A percentile compares a stretch with the other conserved stretches of the same genome.
phyloP scores from a whole-genome alignment of 495 filamentous ascomycete species.

The Aspergillus mulundensis region DNA sequence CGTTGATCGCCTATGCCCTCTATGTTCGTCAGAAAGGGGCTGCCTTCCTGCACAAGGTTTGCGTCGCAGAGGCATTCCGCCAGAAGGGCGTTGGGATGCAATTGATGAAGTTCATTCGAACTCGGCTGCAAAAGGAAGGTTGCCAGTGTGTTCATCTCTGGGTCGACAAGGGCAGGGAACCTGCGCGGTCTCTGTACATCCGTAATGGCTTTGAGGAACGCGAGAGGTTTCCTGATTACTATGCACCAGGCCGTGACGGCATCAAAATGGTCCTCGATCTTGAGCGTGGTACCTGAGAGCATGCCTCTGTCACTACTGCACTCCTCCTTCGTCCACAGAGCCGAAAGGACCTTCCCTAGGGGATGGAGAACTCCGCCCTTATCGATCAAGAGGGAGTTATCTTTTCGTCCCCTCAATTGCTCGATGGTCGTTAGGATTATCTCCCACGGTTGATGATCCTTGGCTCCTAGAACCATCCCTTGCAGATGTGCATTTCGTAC shows the following conservation, averaged over 20 bases:
- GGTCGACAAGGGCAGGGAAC: conserved; percentile 53
- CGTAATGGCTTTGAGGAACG: conserved; percentile 49
- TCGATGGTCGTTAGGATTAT: neutral
- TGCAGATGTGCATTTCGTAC: conserved; percentile 34
- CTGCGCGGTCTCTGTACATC: conserved; percentile 49
- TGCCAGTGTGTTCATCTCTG: conserved; percentile 55
- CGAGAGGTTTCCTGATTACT: conserved; percentile 52
- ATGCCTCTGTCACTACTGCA: conserved; percentile 16
- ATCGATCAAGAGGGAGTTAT: conserved; percentile 2
- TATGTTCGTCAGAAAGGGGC: conserved; percentile 50
- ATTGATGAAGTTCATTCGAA: conserved; percentile 46
- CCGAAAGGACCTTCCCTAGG: neutral
- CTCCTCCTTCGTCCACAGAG: conserved; percentile 8
- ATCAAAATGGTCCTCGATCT: conserved; percentile 52
- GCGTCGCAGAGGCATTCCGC: conserved; percentile 49
- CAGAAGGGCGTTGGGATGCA: conserved; percentile 49
- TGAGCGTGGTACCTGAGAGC: conserved; percentile 29
- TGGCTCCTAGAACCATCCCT: conserved; percentile 33
- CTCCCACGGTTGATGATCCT: conserved; percentile 20
- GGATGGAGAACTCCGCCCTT: conserved; percentile 12
- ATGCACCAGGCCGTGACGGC: conserved; percentile 51
- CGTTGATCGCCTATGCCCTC: conserved; percentile 50
- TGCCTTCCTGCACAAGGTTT: conserved; percentile 57
- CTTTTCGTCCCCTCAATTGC: conserved; percentile 4
- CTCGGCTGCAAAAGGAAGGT: conserved; percentile 47